A percentile compares a stretch with the other conserved stretches of the same genome.
Conservation (phyloP, 805 yeast genomes). For the Clavispora santaluciae region DNA sequence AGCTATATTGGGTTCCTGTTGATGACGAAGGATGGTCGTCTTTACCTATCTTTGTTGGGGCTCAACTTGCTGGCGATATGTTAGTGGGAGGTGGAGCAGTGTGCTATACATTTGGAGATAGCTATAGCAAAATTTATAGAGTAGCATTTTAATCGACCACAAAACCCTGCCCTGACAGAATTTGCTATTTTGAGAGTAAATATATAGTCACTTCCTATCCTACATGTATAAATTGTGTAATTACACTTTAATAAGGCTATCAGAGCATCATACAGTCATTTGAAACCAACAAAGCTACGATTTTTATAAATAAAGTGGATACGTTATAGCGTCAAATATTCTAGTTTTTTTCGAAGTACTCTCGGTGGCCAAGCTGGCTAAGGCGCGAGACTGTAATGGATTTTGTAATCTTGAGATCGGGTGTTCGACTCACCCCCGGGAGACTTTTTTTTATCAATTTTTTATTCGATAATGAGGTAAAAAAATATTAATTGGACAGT, state of each 20-base stretch:
- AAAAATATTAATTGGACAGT: too few species aligned
- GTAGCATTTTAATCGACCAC: background rate
- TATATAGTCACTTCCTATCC: too few species aligned
- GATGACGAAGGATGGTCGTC: conserved; percentile 34
- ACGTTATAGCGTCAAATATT: background rate
- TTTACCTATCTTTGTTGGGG: conserved; percentile 53
- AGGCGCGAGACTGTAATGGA: conserved; percentile 47
- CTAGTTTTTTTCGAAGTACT: conserved; percentile 14
- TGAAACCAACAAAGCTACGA: too few species aligned
- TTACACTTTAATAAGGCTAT: too few species aligned
- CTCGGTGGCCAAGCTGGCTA: conserved; percentile 48
- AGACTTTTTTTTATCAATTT: conserved; percentile 19
- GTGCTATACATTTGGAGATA: conserved; percentile 72
- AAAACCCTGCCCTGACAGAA: too few species aligned
- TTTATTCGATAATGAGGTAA: conserved; percentile 10
- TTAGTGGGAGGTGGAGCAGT: conserved; percentile 71
- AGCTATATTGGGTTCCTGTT: conserved; percentile 15
- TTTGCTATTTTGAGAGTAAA: too few species aligned
- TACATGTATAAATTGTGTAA: too few species aligned
- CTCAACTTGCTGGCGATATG: conserved; percentile 31
- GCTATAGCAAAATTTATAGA: conserved; percentile 23
- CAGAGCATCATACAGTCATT: too few species aligned
- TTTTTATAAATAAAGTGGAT: too few species aligned
- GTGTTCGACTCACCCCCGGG: conserved; percentile 50
- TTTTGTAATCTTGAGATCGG: conserved; percentile 44